These are phyloP conservation scores for Vitis hybrid DNA, from an alignment of 177 flowering plant genomes.

Conservation along the genomic window DNA sequence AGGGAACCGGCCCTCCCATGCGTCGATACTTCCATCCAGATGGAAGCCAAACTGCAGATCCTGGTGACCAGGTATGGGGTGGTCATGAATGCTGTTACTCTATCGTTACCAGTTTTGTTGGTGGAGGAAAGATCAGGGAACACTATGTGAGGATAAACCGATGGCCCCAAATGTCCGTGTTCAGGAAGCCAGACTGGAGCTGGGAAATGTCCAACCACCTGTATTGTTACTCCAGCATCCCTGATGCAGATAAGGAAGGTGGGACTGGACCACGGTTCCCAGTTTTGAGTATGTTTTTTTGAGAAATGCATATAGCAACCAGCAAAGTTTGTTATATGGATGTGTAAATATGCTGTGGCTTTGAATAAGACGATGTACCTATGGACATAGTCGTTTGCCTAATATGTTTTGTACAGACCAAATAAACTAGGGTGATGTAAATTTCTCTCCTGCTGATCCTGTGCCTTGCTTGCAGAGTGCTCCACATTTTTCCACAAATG, in stretches of 20 bases:
- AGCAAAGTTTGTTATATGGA: too few relatives aligned
- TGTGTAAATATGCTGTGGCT: too few relatives aligned
- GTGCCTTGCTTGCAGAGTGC: too few relatives aligned
- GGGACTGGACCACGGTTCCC: slow-evolving; percentile 65
- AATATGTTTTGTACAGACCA: too few relatives aligned
- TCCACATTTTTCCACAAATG: too few relatives aligned
- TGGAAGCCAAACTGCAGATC: slow-evolving; percentile 72
- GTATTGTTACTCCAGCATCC: slow-evolving; percentile 60
- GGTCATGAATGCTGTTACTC: slow-evolving; percentile 73
- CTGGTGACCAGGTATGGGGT: slow-evolving; percentile 73
- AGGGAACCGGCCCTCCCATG: slow-evolving; percentile 59
- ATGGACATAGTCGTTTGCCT: too few relatives aligned
- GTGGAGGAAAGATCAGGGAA: slow-evolving; percentile 55
- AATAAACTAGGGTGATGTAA: too few relatives aligned
- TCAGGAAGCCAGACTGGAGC: slow-evolving; percentile 73
- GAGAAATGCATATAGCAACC: too few relatives aligned
- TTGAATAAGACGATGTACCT: too few relatives aligned
- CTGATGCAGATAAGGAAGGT: slow-evolving; percentile 61
- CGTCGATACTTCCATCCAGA: slow-evolving; percentile 76
- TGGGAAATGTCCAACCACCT: slow-evolving; percentile 72
- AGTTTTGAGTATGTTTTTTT: neutral
- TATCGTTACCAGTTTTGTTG: slow-evolving; percentile 60
- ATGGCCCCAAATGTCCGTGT: slow-evolving; percentile 60
- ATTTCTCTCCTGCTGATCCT: too few relatives aligned
- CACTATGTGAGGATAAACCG: slow-evolving; percentile 85